Evolutionary conservation across 306 rosid genomes (phyloP), one percentile per base, ranked within the genome.

Genomic region (Quercus cerris): DNA sequence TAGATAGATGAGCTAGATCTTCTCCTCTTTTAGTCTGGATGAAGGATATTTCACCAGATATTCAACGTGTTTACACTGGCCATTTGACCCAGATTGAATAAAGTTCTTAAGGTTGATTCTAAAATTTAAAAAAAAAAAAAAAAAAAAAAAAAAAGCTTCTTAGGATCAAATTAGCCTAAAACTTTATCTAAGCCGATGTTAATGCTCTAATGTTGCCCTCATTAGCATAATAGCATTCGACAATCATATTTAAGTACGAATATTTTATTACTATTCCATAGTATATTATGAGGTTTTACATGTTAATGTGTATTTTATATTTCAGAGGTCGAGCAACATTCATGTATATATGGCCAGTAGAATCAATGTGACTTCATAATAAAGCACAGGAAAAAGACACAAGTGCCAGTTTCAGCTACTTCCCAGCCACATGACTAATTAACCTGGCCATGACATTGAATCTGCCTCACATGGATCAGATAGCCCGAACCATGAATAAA

Each of bases 381-480:
- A 58, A 18, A 59, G 51, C 56, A 59, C 57, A 55, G 19, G 38
- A 14, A 71, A 55, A 20, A 8, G n/a, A 57, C 5, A 56, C 12
- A 30, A 33, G 46, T 12, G 75, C 52, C 69, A 8, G 25, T 68
- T 49, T 3, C 77, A 38, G 74, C 27, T 31, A 57, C 87, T 69
- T 62, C 49, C 73, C 70, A 72, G 78, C 83, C 85, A 76, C 23
- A 11, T 61, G 74, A 79, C 58, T 56, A 75, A 76, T 28, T 5
- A 58, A 76, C 80, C 75, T 38, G 83, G 82, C 70, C 84, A 64
- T 77, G 75, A 56, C 38, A 80, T 69, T 74, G 87, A 68, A 85
- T 38, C 83, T 64, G 87, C 86, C 72, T 70, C 82, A 58, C 75
- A 78, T 80, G 62, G 58, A 79, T 61, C 79, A 66, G 90, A 73